These are phyloP conservation scores for Paraphaeosphaeria sporulosa DNA, from an alignment of 2,329 filamentous ascomycete species.

Conservation along the genomic window DNA sequence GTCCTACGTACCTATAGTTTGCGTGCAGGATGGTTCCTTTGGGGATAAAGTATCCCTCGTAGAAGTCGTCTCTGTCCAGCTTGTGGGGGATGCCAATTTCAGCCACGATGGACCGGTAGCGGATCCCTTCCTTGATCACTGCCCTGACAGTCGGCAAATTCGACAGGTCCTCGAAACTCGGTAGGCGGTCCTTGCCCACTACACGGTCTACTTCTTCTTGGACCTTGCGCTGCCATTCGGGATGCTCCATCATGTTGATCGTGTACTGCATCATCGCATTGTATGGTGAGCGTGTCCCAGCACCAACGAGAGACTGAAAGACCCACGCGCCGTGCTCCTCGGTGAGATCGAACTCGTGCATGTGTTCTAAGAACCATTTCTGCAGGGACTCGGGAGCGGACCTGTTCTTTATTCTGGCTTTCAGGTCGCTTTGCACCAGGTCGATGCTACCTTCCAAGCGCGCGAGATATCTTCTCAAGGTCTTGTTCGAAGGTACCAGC, in stretches of 20 bases:
- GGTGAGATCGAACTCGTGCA: not conserved
- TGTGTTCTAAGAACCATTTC: constrained; percentile 1
- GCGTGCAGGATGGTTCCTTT: not conserved
- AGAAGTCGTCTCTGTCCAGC: not conserved
- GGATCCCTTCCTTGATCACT: not conserved
- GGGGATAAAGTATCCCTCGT: constrained; percentile 3
- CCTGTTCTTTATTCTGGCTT: not conserved
- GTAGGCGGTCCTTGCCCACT: not conserved
- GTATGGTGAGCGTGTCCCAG: constrained; percentile 1
- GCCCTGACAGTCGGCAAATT: constrained; percentile 1
- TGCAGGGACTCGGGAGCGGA: not conserved
- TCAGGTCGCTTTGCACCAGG: not conserved
- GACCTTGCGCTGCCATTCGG: constrained; percentile 1
- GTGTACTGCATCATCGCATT: constrained; percentile 1
- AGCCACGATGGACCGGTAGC: constrained; percentile 45
- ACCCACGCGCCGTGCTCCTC: constrained; percentile 4
- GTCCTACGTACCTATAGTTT: not conserved
- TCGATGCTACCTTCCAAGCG: not conserved
- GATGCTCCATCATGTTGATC: constrained; percentile 2
- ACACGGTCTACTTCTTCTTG: constrained; percentile 4
- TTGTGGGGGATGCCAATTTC: constrained; percentile 36
- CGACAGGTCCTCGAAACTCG: not conserved
- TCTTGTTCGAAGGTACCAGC: constrained; percentile 6
- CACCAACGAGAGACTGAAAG: not conserved
- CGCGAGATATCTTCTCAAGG: not conserved